Evolutionary conservation across 2,329 filamentous ascomycete species (phyloP), one percentile per base, ranked within the genome.

Genomic region (Penicillium hesseltinei): DNA sequence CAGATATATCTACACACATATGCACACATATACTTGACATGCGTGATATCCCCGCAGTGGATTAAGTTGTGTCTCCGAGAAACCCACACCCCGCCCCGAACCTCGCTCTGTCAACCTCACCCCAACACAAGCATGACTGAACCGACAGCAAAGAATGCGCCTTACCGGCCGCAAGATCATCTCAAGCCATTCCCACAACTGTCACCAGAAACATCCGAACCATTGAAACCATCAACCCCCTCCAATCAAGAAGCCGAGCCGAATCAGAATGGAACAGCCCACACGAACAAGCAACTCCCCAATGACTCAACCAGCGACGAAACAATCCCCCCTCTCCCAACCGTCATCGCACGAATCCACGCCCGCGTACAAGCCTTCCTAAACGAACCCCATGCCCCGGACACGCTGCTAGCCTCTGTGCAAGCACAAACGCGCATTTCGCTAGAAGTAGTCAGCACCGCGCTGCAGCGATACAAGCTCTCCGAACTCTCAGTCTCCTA

Each of bases 401-500:
- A 84, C 53, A 74, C 84, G 44, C 69, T 75, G 43, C 75, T 92
- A 57, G 79, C 77, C 65, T 80, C 80, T 54, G 85, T 92, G 29
- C 92, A 97, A 76, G 76, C 78, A 56, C 92, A 94, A 78, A 89
- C 90, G 45, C 83, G 85, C 59, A 79, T 84, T 52, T 88, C 91
- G 25, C 81, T 96, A 68, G 81, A 76, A 23, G 86, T 96, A 23
- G 86, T 97, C 57, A 83, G 85, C 59, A 84, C 91, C 67, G 90
- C 92, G 15, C 79, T 97, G 69, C 76, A 84, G 61, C 82, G 82
- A 70, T 97, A 96, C 74, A 83, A 83, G 87, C 83, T 89, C 61
- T 82, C 88, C 57, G 84, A 95, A 71, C 82, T 97, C 59, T 91
- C 92, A 5, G 81, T 97, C 62, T 96, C 93, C 56, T 99, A 97